Evolutionary conservation across 345 rosid species (phyloP).

Genomic region (Dovyalis caffra): DNA sequence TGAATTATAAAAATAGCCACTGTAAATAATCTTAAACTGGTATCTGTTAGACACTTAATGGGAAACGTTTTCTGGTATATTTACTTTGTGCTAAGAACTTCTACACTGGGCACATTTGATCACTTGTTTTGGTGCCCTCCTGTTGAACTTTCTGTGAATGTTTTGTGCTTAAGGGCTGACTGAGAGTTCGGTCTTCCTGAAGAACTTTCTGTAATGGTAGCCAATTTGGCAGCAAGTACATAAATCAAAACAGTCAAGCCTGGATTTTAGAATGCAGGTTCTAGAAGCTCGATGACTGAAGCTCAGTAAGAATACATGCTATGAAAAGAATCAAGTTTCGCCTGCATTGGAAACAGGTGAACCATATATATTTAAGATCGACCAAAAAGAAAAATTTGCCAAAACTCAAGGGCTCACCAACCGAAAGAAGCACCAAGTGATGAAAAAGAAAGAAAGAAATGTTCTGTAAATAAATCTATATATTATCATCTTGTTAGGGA

Average conservation of each 20-base stretch:
- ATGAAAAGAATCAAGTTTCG: neutral
- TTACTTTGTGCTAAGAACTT: no score
- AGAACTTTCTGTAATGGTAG: no score
- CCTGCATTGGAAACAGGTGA: neutral
- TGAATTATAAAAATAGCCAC: no score
- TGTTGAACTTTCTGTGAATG: no score
- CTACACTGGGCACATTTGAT: no score
- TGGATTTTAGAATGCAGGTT: neutral
- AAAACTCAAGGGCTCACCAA: neutral
- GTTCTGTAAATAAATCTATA: neutral
- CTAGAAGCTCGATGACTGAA: neutral
- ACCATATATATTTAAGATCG: neutral
- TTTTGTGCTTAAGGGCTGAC: no score
- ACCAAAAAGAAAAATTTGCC: neutral
- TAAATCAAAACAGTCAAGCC: neutral
- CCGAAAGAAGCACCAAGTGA: no score
- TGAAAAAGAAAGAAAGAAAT: neutral
- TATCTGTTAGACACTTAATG: no score
- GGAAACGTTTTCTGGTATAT: no score
- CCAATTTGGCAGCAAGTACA: neutral
- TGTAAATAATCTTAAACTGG: no score
- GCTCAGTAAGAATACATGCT: neutral
- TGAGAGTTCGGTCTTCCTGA: no score
- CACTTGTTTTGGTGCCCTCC: no score
- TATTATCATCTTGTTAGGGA: neutral